Conservation (phyloP, 2,329 filamentous ascomycete species). For the Botryotinia calthae region DNA sequence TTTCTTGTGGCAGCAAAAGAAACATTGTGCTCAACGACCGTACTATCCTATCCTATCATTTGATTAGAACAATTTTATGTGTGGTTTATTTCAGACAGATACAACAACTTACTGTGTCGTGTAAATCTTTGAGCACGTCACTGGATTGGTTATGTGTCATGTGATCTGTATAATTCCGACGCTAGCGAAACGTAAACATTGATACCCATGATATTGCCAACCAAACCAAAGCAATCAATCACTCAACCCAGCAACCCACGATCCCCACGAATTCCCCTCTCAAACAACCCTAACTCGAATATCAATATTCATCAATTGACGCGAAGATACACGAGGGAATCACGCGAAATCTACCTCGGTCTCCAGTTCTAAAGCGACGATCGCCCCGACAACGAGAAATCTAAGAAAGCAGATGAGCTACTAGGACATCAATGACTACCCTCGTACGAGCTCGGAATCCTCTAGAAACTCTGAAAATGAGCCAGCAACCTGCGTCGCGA, state of each 20-base stretch:
- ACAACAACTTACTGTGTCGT: background rate
- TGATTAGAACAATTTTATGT: background rate
- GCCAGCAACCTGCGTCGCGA: constrained; percentile 55
- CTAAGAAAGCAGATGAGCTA: constrained; percentile 33
- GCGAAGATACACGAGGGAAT: constrained; percentile 26
- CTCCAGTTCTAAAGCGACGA: constrained; percentile 9
- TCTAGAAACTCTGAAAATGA: constrained; percentile 68
- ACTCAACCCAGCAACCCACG: constrained; percentile 7
- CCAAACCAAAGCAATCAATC: background rate
- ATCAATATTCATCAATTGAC: constrained; percentile 28
- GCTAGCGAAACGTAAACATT: constrained; percentile 20
- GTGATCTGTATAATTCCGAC: constrained; percentile 19
- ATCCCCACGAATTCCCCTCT: background rate
- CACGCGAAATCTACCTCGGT: constrained; percentile 21
- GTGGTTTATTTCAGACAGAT: no score
- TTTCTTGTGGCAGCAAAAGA: background rate
- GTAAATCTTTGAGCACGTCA: background rate
- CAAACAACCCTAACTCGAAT: background rate
- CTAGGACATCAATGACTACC: constrained; percentile 63
- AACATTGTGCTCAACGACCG: background rate
- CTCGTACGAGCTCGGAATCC: constrained; percentile 61
- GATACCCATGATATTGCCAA: constrained; percentile 16
- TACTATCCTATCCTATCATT: background rate
- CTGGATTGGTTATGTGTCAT: background rate
- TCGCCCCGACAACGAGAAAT: constrained; percentile 20